Conservation (phyloP, 208 protist genomes). For the Leishmania tropica region DNA sequence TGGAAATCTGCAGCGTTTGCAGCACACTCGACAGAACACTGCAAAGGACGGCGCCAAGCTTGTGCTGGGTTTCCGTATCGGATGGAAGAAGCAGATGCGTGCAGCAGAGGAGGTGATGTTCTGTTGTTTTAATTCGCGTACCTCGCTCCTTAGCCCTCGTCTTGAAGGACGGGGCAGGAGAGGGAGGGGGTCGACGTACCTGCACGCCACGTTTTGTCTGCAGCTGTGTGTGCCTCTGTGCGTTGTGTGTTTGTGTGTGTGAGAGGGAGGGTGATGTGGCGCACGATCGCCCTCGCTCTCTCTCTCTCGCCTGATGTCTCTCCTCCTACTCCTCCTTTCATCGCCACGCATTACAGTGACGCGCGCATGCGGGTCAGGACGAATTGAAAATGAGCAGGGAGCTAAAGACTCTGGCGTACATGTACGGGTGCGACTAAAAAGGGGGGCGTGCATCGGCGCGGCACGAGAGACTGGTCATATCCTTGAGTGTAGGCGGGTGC, state of each 20-base stretch:
- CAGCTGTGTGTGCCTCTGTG: background rate
- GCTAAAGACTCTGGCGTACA: background rate
- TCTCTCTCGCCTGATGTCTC: background rate
- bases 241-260: background rate
- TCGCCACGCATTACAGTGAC: background rate
- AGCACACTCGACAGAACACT: background rate
- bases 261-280: background rate
- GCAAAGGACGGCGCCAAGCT: background rate
- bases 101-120: background rate
- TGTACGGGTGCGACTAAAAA: background rate
- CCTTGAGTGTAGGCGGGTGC: background rate
- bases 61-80: too few relatives aligned
- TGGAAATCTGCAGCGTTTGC: background rate
- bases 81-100: background rate
- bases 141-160: background rate
- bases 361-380: background rate
- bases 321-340: background rate
- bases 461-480: too few relatives aligned
- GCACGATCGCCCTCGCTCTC: background rate
- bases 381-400: background rate
- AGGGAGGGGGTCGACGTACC: background rate
- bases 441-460: background rate
- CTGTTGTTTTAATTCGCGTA: slow-evolving; percentile 1
- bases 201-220: background rate
- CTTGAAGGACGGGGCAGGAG: too few relatives aligned